phyloP scores from a whole-genome alignment of 1,284 basidiomycete genomes.

The Cryptococcus sp. region DNA sequence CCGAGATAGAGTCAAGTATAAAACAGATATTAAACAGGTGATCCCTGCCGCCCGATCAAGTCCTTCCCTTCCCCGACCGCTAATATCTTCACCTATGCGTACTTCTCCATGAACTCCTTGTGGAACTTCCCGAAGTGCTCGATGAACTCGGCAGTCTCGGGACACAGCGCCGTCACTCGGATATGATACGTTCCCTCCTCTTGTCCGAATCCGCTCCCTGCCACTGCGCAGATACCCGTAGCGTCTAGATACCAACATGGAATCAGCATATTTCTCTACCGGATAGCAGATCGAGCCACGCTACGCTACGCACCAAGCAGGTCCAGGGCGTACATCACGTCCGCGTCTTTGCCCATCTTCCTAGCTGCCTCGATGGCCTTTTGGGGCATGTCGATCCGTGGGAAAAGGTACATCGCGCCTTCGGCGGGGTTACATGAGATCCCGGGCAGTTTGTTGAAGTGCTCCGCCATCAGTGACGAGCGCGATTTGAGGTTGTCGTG shows the following conservation, averaged over 20 bases:
- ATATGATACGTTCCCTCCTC: conserved; percentile 84
- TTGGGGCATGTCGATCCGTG: conserved; percentile 68
- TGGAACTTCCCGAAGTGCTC: conserved; percentile 84
- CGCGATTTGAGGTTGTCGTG: conserved; percentile 72
- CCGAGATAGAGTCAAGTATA: too few species aligned
- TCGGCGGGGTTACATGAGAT: conserved; percentile 80
- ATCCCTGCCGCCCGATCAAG: too few species aligned
- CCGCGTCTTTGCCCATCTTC: conserved; percentile 72
- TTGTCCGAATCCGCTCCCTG: conserved; percentile 90
- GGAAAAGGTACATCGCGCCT: conserved; percentile 88
- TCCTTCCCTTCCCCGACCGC: too few species aligned
- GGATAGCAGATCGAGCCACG: too few species aligned
- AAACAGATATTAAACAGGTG: too few species aligned
- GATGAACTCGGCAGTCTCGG: conserved; percentile 83
- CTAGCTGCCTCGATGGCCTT: conserved; percentile 73
- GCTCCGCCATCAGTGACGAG: conserved; percentile 69
- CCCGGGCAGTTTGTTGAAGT: conserved; percentile 75
- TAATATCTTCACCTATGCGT: conserved; percentile 43
- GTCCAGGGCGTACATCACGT: conserved; percentile 81
- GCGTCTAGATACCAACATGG: conserved; percentile 55
- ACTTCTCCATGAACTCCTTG: conserved; percentile 70
- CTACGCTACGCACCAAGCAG: conserved; percentile 61
- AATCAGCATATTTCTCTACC: neutral
- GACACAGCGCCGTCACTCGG: conserved; percentile 82
- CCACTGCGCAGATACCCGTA: conserved; percentile 91